These are phyloP conservation scores for Herpetospermum pedunculosum DNA, from an alignment of 306 rosid species.

Conservation along the genomic window DNA sequence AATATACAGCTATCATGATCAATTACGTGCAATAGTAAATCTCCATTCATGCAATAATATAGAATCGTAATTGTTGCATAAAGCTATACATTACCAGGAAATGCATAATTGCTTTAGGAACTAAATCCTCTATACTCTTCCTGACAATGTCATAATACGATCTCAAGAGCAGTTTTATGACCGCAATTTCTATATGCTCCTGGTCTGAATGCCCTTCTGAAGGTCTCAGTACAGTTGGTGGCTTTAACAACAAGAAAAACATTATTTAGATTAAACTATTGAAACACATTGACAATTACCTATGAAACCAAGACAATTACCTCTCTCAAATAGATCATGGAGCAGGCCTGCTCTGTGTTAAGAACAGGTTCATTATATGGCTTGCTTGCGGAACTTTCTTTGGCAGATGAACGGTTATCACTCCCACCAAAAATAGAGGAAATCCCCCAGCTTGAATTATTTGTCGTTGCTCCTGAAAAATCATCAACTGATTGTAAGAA, in stretches of 20 bases:
- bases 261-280: neutral
- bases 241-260: constrained; percentile 21
- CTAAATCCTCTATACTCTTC: constrained; percentile 30
- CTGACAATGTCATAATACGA: constrained; percentile 39
- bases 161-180: constrained; percentile 25
- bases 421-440: constrained; percentile 22
- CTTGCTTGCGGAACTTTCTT: constrained; percentile 7
- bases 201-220: constrained; percentile 21
- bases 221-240: constrained; percentile 32
- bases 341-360: constrained; percentile 15
- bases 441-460: constrained; percentile 18
- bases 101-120: constrained; percentile 41
- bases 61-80: neutral
- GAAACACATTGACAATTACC: neutral
- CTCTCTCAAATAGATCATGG: constrained; percentile 30
- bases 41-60: neutral
- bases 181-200: constrained; percentile 18
- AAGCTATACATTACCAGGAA: constrained; percentile 20
- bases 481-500: neutral
- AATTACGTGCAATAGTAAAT: neutral
- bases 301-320: constrained; percentile 13
- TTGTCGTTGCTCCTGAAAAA: constrained; percentile 3
- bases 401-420: constrained; percentile 10
- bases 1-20: neutral
- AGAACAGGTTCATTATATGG: constrained; percentile 16